Percentiles rank a stretch among this genome's conserved stretches.
These are phyloP conservation scores for Hansenula lynferdii DNA, from an alignment of 1,139 yeast species.

Conservation along the genomic window DNA sequence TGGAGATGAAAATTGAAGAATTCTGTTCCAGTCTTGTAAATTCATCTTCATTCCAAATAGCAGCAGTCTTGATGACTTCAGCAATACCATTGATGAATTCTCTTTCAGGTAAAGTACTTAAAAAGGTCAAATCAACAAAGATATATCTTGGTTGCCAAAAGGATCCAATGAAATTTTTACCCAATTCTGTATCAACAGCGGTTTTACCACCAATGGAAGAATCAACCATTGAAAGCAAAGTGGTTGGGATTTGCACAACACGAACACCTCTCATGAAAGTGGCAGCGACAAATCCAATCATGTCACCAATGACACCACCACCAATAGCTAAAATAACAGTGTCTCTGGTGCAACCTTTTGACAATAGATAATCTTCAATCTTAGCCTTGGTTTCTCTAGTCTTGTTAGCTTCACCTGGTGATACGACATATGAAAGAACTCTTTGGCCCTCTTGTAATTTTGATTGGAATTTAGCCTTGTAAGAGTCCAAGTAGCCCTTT, in stretches of 20 bases:
- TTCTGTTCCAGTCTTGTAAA: constrained; percentile 79
- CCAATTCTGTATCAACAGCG: constrained; percentile 96
- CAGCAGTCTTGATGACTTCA: constrained; percentile 97
- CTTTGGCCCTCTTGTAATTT: constrained; percentile 48
- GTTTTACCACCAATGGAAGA: constrained; percentile 98
- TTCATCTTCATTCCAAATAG: constrained; percentile 92
- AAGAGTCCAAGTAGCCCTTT: constrained; percentile 51
- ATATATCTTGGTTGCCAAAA: constrained; percentile 95
- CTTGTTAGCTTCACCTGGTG: constrained; percentile 95
- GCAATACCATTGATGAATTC: constrained; percentile 99
- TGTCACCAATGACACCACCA: constrained; percentile 98
- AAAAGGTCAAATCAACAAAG: constrained; percentile 82
- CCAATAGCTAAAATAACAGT: constrained; percentile 94
- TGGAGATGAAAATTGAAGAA: constrained; percentile 58
- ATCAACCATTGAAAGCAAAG: constrained; percentile 94
- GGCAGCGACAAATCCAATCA: constrained; percentile 98
- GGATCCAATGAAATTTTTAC: constrained; percentile 95
- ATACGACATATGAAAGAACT: constrained; percentile 64
- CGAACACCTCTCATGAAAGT: constrained; percentile 99
- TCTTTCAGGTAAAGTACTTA: constrained; percentile 84
- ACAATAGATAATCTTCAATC: constrained; percentile 84
- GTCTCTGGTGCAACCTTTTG: constrained; percentile 93
- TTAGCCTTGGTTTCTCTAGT: constrained; percentile 85
- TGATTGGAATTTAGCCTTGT: constrained; percentile 32
- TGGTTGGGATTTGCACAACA: constrained; percentile 91